phyloP scores from a whole-genome alignment of 257 asterid genomes.

The Ophiorrhiza pumila region DNA sequence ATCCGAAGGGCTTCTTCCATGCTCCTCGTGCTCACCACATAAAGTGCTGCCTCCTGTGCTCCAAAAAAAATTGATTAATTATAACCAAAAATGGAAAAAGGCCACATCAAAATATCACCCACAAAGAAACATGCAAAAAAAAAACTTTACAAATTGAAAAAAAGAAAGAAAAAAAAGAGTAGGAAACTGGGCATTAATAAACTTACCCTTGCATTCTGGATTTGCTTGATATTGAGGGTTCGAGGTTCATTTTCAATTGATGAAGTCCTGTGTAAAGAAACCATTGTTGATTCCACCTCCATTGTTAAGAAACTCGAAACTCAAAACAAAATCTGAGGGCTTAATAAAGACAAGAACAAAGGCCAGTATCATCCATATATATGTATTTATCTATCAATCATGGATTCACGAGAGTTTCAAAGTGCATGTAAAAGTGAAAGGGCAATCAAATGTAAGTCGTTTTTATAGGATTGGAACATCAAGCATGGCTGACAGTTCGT shows the following conservation, averaged over 20 bases:
- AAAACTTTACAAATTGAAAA: background rate
- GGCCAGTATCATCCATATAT: too few relatives aligned
- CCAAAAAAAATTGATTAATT: too few relatives aligned
- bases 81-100: background rate
- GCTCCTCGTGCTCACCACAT: slow-evolving; percentile 44
- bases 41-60: slow-evolving; percentile 47
- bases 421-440: too few relatives aligned
- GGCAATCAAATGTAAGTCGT: too few relatives aligned
- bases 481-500: too few relatives aligned
- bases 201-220: slow-evolving; percentile 33
- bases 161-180: background rate
- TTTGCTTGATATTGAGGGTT: slow-evolving; percentile 27
- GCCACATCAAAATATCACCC: background rate
- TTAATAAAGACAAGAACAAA: background rate
- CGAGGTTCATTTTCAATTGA: slow-evolving; percentile 35
- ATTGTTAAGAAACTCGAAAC: background rate
- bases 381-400: too few relatives aligned
- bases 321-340: background rate
- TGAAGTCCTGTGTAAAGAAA: slow-evolving; percentile 24
- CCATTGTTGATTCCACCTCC: slow-evolving; percentile 12
- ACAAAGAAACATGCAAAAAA: background rate
- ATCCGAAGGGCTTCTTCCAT: slow-evolving; percentile 49
- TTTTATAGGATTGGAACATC: too few relatives aligned
- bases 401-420: too few relatives aligned
- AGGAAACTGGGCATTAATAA: too few relatives aligned